Percentiles rank a stretch among this genome's conserved stretches.
Conservation (phyloP, 2,329 filamentous ascomycete genomes). For the Phoma herbarum region DNA sequence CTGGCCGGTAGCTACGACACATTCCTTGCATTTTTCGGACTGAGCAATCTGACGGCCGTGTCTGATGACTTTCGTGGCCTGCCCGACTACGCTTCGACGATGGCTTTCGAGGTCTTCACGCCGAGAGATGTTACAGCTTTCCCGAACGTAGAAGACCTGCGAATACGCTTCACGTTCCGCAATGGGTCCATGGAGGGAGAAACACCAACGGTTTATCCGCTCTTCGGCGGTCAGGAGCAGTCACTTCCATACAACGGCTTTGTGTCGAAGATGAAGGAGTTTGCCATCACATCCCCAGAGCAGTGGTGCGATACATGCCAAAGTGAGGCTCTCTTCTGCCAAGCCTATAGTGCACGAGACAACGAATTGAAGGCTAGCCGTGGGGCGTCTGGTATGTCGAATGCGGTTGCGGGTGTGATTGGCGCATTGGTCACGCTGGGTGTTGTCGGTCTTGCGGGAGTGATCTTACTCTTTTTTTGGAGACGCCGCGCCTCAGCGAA, state of each 20-base stretch:
- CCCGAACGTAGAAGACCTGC: not conserved
- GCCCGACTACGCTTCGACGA: conserved; percentile 1
- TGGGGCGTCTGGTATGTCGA: conserved; percentile 1
- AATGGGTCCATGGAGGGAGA: conserved; percentile 1
- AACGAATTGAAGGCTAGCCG: too few species aligned
- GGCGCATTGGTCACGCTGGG: not conserved
- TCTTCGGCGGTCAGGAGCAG: not conserved
- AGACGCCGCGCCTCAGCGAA: not conserved
- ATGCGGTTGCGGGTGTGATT: not conserved
- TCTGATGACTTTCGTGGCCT: conserved; percentile 33
- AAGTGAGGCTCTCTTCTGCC: conserved; percentile 58
- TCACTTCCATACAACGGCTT: conserved; percentile 60
- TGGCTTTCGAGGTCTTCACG: conserved; percentile 1
- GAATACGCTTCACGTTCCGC: not conserved
- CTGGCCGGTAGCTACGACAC: conserved; percentile 61
- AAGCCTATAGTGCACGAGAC: conserved; percentile 41
- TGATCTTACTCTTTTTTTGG: not conserved
- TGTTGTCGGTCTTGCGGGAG: not conserved
- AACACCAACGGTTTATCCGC: not conserved
- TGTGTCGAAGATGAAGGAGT: conserved; percentile 16
- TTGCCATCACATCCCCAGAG: conserved; percentile 43
- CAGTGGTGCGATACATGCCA: conserved; percentile 62
- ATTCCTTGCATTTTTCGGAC: conserved; percentile 60
- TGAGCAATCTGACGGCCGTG: conserved; percentile 52
- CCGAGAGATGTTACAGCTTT: not conserved